Evolutionary conservation across 2,329 filamentous ascomycete genomes (phyloP).

Genomic region (Scopulariopsis brevicaulis): DNA sequence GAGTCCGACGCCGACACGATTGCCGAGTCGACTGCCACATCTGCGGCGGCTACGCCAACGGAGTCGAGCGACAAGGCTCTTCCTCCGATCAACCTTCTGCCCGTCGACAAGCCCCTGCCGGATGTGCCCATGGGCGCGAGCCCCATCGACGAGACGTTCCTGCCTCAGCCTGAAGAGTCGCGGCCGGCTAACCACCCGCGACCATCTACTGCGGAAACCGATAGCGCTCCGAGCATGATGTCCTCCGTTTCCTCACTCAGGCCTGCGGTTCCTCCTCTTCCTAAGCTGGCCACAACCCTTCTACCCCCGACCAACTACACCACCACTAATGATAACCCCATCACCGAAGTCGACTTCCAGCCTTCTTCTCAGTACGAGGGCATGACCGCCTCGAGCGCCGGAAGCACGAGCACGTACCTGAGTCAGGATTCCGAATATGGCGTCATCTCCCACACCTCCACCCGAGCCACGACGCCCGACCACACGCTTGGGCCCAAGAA

Average conservation of each 20-base stretch:
- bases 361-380: constrained; percentile 52
- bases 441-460: constrained; percentile 70
- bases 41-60: constrained; percentile 18
- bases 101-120: constrained; percentile 58
- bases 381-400: constrained; percentile 63
- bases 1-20: constrained; percentile 24
- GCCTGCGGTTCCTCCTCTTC: constrained; percentile 41
- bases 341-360: constrained; percentile 35
- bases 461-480: constrained; percentile 80
- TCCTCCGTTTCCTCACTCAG: constrained; percentile 36
- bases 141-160: constrained; percentile 16
- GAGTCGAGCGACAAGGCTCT: neutral
- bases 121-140: constrained; percentile 47
- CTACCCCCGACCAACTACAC: constrained; percentile 35
- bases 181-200: constrained; percentile 26
- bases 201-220: constrained; percentile 28
- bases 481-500: constrained; percentile 38
- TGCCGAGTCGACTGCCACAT: constrained; percentile 24
- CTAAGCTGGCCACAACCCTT: constrained; percentile 41
- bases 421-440: constrained; percentile 76
- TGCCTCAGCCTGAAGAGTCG: constrained; percentile 2
- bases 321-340: constrained; percentile 29
- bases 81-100: constrained; percentile 24
- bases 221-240: constrained; percentile 26
- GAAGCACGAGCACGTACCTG: constrained; percentile 67